These are phyloP conservation scores for Dentipellis fragilis DNA, from an alignment of 768 basidiomycete genomes.

Conservation along the genomic window DNA sequence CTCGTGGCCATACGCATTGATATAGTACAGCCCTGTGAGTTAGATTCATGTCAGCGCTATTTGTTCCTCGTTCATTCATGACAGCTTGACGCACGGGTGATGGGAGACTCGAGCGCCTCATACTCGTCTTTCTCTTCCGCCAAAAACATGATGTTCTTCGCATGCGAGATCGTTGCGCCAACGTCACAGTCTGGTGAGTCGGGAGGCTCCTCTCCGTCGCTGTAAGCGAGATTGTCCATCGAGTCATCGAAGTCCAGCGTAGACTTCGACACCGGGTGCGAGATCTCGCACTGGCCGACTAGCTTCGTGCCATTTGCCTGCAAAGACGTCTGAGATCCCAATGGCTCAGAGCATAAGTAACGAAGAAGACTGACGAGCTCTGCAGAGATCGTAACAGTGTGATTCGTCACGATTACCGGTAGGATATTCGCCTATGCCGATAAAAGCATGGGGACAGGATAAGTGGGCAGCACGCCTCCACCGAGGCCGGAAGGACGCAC, in stretches of 20 bases:
- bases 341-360: neutral
- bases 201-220: constrained; percentile 2
- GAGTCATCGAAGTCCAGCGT: neutral
- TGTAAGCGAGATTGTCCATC: constrained; percentile 24
- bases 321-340: neutral
- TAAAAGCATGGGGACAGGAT: constrained; percentile 5
- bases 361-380: constrained; percentile 47
- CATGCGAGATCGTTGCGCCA: constrained; percentile 34
- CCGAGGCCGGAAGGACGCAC: constrained; percentile 14
- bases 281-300: constrained; percentile 90
- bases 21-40: constrained; percentile 64
- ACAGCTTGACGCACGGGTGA: constrained; percentile 39
- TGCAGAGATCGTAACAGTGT: constrained; percentile 91
- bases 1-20: constrained; percentile 86
- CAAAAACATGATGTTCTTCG: constrained; percentile 60
- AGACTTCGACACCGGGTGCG: constrained; percentile 53
- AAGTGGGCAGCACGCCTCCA: neutral
- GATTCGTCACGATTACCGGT: constrained; percentile 88
- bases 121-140: constrained; percentile 41
- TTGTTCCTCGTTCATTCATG: too few relatives aligned
- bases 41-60: neutral
- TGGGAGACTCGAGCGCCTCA: constrained; percentile 48
- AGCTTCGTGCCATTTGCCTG: constrained; percentile 70
- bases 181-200: constrained; percentile 44
- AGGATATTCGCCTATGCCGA: constrained; percentile 59